Evolutionary conservation across 257 asterid genomes (phyloP).

Genomic region (Nicotiana otophora): DNA sequence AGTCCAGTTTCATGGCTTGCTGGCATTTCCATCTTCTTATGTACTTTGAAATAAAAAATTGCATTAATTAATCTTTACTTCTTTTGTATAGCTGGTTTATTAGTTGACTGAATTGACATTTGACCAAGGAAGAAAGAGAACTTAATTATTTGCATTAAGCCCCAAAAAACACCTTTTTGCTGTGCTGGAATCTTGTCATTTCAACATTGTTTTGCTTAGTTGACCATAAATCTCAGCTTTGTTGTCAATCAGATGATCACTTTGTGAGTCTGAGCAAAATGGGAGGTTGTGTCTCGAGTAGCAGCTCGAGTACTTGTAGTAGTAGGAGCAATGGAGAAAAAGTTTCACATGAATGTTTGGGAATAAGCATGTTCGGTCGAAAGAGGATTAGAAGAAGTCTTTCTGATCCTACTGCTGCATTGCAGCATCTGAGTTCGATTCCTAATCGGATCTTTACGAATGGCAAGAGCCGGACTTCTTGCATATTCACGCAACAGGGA

Average conservation of each 20-base stretch:
- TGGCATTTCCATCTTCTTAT: constrained; percentile 23
- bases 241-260: constrained; percentile 35
- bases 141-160: constrained; percentile 1
- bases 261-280: constrained; percentile 48
- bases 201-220: constrained; percentile 15
- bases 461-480: constrained; percentile 68
- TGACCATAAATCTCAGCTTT: constrained; percentile 10
- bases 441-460: constrained; percentile 76
- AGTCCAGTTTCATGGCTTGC: constrained; percentile 23
- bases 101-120: constrained; percentile 34
- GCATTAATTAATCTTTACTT: constrained; percentile 36
- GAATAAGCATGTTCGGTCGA: constrained; percentile 44
- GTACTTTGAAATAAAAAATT: constrained; percentile 20
- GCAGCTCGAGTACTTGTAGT: constrained; percentile 72
- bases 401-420: constrained; percentile 51
- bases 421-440: constrained; percentile 65
- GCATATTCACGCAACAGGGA: constrained; percentile 97
- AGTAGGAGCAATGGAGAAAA: constrained; percentile 69
- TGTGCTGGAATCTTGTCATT: constrained; percentile 30
- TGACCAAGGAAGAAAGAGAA: constrained; percentile 38
- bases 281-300: constrained; percentile 91
- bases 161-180: constrained; percentile 22
- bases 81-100: constrained; percentile 44
- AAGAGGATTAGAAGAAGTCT: constrained; percentile 53
- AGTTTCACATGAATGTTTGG: constrained; percentile 57